Evolutionary conservation across 495 filamentous ascomycete species (phyloP).

Genomic region (Aspergillus cavernicola): DNA sequence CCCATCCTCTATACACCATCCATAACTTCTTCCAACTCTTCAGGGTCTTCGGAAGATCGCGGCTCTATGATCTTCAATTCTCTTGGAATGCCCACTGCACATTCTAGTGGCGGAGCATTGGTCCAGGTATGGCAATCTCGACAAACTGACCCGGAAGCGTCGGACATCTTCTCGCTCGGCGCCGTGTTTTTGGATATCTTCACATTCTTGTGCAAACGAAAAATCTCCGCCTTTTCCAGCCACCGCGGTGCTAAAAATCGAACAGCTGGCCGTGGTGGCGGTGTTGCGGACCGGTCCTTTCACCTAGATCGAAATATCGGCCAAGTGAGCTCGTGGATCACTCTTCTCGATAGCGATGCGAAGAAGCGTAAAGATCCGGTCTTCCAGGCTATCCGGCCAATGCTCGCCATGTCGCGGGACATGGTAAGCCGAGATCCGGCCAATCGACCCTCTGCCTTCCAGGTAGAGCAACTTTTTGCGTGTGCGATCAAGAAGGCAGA

Average conservation of each 20-base stretch:
- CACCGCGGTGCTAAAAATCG: slow-evolving; percentile 72
- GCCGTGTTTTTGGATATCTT: slow-evolving; percentile 64
- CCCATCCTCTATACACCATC: slow-evolving; percentile 35
- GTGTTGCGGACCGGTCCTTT: slow-evolving; percentile 74
- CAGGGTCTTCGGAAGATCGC: slow-evolving; percentile 21
- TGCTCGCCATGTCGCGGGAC: slow-evolving; percentile 40
- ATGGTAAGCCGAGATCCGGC: slow-evolving; percentile 42
- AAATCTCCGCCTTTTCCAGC: slow-evolving; percentile 63
- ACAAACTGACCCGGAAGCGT: slow-evolving; percentile 28
- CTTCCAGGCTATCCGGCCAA: slow-evolving; percentile 36
- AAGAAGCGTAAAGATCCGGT: slow-evolving; percentile 54
- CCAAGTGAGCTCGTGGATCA: slow-evolving; percentile 78
- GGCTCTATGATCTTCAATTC: slow-evolving; percentile 14
- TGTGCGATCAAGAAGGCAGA: slow-evolving; percentile 19
- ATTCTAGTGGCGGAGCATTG: slow-evolving; percentile 21
- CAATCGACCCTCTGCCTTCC: slow-evolving; percentile 33
- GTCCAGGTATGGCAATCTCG: slow-evolving; percentile 45
- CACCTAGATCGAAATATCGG: slow-evolving; percentile 66
- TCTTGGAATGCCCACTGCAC: slow-evolving; percentile 14
- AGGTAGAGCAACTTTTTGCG: slow-evolving; percentile 28
- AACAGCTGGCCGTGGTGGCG: slow-evolving; percentile 61
- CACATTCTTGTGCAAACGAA: slow-evolving; percentile 72
- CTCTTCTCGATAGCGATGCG: slow-evolving; percentile 61
- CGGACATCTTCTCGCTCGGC: slow-evolving; percentile 45
- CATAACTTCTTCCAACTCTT: slow-evolving; percentile 32